phyloP scores from a whole-genome alignment of 495 filamentous ascomycete genomes.

The Massariosphaeria phaeospora region DNA sequence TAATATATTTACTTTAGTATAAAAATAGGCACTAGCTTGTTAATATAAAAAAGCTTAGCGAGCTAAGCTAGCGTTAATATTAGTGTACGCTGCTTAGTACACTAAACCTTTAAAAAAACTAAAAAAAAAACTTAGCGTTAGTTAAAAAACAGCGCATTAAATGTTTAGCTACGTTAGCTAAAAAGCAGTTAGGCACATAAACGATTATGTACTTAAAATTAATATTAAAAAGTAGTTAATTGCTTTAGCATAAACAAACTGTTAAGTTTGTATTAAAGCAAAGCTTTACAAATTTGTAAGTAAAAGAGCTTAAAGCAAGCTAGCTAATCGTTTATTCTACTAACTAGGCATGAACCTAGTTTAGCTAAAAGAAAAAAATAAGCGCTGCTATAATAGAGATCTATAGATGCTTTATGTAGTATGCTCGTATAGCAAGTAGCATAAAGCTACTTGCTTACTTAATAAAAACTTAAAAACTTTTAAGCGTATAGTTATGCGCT shows the following conservation, averaged over 20 bases:
- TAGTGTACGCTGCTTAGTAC: neutral
- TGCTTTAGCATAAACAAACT: neutral
- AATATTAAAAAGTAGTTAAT: neutral
- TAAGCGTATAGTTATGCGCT: too few relatives aligned
- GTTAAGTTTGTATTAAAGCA: neutral
- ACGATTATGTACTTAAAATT: neutral
- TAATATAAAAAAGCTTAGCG: too few relatives aligned
- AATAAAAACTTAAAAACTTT: too few relatives aligned
- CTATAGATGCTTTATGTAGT: conserved; percentile 16
- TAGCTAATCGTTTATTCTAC: conserved; percentile 3
- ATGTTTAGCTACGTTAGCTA: neutral
- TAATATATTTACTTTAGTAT: neutral
- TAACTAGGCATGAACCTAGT: conserved; percentile 22
- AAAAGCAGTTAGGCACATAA: neutral
- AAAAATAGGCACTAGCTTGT: too few relatives aligned
- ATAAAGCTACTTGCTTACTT: conserved; percentile 1
- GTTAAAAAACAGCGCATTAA: neutral
- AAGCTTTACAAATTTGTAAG: conserved; percentile 1
- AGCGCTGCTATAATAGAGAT: conserved; percentile 13
- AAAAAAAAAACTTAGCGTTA: neutral
- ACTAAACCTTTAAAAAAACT: neutral
- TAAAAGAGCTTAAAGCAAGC: neutral
- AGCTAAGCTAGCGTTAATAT: too few relatives aligned
- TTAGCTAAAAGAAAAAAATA: neutral
- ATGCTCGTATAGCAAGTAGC: conserved; percentile 3